Evolutionary conservation across 305 asterid species (phyloP).

Genomic region (Coffea humblotiana): DNA sequence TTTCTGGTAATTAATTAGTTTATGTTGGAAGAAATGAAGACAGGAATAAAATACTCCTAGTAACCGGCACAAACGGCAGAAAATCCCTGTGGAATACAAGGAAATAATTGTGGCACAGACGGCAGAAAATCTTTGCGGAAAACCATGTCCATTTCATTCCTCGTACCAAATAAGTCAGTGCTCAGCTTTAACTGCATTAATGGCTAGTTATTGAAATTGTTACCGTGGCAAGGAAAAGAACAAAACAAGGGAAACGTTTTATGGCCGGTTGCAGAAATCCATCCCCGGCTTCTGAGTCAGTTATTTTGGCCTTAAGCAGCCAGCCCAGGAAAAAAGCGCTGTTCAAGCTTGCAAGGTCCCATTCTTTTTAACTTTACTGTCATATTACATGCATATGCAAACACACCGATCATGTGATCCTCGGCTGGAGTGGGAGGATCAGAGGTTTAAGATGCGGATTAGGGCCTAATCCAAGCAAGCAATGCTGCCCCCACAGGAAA

Average conservation of each 20-base stretch:
- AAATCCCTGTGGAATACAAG: no score
- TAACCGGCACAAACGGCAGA: neutral
- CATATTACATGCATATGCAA: neutral
- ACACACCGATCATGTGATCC: slow-evolving; percentile 6
- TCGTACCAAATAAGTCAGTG: neutral
- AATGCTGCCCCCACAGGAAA: neutral
- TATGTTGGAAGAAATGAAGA: neutral
- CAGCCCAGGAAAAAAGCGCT: neutral
- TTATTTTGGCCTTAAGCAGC: neutral
- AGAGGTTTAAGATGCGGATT: neutral
- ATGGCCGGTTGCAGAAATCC: neutral
- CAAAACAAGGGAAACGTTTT: neutral
- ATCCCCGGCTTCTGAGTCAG: neutral
- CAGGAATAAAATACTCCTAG: neutral
- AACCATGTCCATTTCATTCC: neutral
- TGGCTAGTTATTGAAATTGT: neutral
- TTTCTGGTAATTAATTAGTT: neutral
- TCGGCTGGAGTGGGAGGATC: neutral
- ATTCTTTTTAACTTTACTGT: neutral
- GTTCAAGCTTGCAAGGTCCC: neutral
- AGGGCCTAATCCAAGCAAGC: neutral
- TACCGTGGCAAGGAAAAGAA: neutral
- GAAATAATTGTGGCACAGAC: neutral
- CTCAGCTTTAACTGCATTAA: neutral
- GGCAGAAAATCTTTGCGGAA: neutral